These are phyloP conservation scores for Sporothrix curviconia DNA, from an alignment of 2,329 filamentous ascomycete genomes.

Conservation along the genomic window DNA sequence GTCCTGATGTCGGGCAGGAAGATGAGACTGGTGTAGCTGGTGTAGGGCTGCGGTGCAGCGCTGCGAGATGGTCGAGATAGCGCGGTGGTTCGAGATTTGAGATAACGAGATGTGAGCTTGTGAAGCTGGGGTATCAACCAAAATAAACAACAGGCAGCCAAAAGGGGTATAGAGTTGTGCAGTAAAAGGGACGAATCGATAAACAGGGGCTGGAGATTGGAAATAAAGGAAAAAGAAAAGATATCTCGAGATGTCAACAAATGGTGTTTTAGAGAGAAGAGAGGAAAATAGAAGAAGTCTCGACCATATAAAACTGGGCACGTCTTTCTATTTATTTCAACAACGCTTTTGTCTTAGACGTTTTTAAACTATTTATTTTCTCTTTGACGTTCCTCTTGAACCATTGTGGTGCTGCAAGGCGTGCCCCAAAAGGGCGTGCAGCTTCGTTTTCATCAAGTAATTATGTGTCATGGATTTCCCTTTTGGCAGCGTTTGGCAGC, in stretches of 20 bases:
- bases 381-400: background rate
- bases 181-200: background rate
- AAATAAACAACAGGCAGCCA: background rate
- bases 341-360: too few species aligned
- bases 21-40: background rate
- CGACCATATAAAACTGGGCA: background rate
- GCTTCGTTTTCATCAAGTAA: constrained; percentile 26
- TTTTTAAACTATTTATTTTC: background rate
- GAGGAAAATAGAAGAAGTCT: background rate
- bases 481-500: background rate
- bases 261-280: background rate
- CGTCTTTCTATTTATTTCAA: background rate
- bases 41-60: background rate
- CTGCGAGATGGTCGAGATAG: too few species aligned
- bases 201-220: too few species aligned
- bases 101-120: too few species aligned
- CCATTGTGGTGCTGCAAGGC: constrained; percentile 1
- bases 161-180: background rate
- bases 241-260: constrained; percentile 3
- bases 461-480: constrained; percentile 26
- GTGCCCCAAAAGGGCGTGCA: background rate
- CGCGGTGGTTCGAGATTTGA: too few species aligned
- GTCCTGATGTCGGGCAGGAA: too few species aligned
- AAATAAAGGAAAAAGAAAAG: background rate
- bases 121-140: too few species aligned